phyloP scores from a whole-genome alignment of 306 rosid species.

The Fragaria ananassa region DNA sequence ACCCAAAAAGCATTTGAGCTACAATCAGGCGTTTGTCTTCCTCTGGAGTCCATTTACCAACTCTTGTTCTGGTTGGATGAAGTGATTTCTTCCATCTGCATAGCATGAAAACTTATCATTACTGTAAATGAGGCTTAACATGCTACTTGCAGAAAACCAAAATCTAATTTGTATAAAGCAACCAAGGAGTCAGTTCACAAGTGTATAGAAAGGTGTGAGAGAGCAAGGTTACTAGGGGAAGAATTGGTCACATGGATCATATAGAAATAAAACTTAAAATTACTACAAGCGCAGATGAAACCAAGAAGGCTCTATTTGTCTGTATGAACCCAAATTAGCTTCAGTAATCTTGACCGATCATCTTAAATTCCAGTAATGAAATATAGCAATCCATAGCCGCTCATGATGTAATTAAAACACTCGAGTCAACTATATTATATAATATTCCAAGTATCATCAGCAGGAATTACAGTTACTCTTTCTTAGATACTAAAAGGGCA shows the following conservation, averaged over 20 bases:
- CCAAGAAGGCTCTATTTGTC: not conserved
- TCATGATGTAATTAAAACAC: not conserved
- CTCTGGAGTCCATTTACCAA: constrained; percentile 65
- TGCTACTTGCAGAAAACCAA: not conserved
- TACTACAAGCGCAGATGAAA: not conserved
- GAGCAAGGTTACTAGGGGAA: not conserved
- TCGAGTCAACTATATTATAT: not conserved
- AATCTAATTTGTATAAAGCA: not conserved
- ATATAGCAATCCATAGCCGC: not conserved
- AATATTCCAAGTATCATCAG: not conserved
- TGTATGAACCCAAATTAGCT: not conserved
- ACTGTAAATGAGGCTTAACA: not conserved
- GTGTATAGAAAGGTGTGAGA: not conserved
- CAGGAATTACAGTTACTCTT: not conserved
- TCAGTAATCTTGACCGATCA: not conserved
- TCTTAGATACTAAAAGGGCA: not conserved
- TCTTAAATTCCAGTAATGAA: not conserved
- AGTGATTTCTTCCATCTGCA: constrained; percentile 87
- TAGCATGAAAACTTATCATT: constrained; percentile 15
- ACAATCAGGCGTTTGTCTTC: constrained; percentile 75
- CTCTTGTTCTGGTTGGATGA: constrained; percentile 60
- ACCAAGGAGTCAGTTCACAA: not conserved
- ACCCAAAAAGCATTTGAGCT: constrained; percentile 87
- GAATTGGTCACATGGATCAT: not conserved
- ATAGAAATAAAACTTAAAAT: not conserved